phyloP scores from a whole-genome alignment of 441 rosid species.

The Monsonia emarginata region DNA sequence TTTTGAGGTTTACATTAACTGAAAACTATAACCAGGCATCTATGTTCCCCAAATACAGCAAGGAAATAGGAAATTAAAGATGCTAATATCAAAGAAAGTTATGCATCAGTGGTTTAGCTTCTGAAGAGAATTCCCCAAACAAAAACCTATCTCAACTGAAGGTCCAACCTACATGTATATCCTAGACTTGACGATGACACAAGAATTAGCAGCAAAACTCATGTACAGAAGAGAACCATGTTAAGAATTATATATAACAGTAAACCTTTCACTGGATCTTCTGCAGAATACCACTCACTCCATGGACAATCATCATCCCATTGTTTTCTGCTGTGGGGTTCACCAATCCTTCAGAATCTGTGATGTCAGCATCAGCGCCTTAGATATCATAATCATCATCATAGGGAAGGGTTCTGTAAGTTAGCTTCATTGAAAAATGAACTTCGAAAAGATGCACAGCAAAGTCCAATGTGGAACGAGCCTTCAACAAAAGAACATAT shows the following conservation, averaged over 20 bases:
- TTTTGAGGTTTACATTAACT: conserved; percentile 11
- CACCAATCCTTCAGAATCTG: conserved; percentile 37
- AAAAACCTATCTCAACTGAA: background rate
- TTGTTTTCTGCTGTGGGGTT: conserved; percentile 40
- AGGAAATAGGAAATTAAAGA: background rate
- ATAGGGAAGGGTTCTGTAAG: conserved; percentile 61
- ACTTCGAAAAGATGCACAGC: conserved; percentile 60
- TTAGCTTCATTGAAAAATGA: conserved; percentile 74
- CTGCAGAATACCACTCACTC: conserved; percentile 99
- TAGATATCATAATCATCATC: conserved; percentile 50
- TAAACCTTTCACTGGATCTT: conserved; percentile 79
- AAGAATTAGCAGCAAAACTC: conserved; percentile 4
- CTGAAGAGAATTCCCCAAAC: background rate
- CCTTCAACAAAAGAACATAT: conserved; percentile 44
- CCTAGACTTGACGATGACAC: background rate
- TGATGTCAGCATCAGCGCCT: conserved; percentile 39
- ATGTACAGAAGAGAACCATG: background rate
- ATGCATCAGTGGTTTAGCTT: background rate
- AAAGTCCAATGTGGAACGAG: conserved; percentile 62
- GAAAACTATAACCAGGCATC: conserved; percentile 10
- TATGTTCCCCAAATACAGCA: background rate
- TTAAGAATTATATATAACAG: conserved; percentile 4
- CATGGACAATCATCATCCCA: conserved; percentile 99
- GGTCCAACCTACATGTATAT: background rate
- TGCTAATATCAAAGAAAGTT: background rate